These are phyloP conservation scores for Talaromyces sp. DNA, from an alignment of 2,329 filamentous ascomycete species.

Conservation along the genomic window DNA sequence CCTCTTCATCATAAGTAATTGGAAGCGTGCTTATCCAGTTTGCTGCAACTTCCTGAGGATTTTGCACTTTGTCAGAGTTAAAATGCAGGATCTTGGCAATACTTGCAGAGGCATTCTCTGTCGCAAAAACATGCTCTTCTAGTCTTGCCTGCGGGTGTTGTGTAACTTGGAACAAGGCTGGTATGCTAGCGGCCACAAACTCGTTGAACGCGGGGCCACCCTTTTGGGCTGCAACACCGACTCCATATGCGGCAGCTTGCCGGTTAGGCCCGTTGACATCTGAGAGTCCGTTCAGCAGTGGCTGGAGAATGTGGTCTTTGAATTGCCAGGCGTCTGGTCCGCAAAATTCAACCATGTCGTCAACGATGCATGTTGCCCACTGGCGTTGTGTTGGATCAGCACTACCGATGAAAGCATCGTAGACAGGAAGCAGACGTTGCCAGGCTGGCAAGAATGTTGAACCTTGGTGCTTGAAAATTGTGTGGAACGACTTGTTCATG, in stretches of 20 bases:
- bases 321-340: slow-evolving; percentile 84
- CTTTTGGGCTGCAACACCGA: slow-evolving; percentile 90
- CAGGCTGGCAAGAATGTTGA: slow-evolving; percentile 78
- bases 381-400: slow-evolving; percentile 85
- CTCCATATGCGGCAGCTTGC: slow-evolving; percentile 92
- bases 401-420: slow-evolving; percentile 78
- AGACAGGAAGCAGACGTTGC: slow-evolving; percentile 80
- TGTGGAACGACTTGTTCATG: slow-evolving; percentile 99
- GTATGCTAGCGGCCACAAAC: slow-evolving; percentile 76
- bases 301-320: slow-evolving; percentile 77
- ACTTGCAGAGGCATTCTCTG: slow-evolving; percentile 92
- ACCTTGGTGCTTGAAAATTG: slow-evolving; percentile 96
- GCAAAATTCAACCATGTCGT: slow-evolving; percentile 97
- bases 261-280: slow-evolving; percentile 86
- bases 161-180: slow-evolving; percentile 78
- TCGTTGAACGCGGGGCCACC: slow-evolving; percentile 83
- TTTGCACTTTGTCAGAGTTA: slow-evolving; percentile 71
- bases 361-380: slow-evolving; percentile 98
- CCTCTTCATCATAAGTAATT: slow-evolving; percentile 92
- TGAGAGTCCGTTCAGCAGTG: slow-evolving; percentile 78
- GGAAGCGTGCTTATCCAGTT: slow-evolving; percentile 90
- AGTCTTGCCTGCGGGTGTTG: slow-evolving; percentile 75
- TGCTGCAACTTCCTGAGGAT: slow-evolving; percentile 69
- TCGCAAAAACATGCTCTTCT: slow-evolving; percentile 94
- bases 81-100: slow-evolving; percentile 96